These are phyloP conservation scores for Aspergillus ellipticus DNA, from an alignment of 495 filamentous ascomycete species.

Conservation along the genomic window DNA sequence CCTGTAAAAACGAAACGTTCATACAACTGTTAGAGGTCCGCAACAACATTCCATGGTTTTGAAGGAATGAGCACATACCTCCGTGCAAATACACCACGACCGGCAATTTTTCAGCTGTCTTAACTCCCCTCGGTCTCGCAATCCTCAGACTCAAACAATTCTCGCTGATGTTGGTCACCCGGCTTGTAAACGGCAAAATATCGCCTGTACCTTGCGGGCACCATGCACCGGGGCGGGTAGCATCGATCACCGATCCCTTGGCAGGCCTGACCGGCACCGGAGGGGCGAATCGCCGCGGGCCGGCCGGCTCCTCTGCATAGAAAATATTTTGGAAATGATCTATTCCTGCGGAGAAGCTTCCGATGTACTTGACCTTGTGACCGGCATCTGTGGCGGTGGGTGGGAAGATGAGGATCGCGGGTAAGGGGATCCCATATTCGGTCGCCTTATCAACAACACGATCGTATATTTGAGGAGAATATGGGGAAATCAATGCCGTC, in stretches of 20 bases:
- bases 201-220: slow-evolving; percentile 37
- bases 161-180: slow-evolving; percentile 33
- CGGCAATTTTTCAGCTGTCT: slow-evolving; percentile 23
- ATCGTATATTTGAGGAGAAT: neutral
- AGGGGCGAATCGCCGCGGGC: slow-evolving; percentile 41
- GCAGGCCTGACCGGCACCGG: slow-evolving; percentile 29
- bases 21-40: too few species aligned
- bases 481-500: neutral
- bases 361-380: slow-evolving; percentile 12
- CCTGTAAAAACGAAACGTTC: slow-evolving; percentile 13
- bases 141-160: slow-evolving; percentile 40
- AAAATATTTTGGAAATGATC: slow-evolving; percentile 46
- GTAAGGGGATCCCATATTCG: neutral
- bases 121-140: slow-evolving; percentile 23
- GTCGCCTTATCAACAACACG: neutral
- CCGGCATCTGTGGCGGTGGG: neutral
- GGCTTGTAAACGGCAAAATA: slow-evolving; percentile 29
- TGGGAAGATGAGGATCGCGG: neutral
- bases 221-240: slow-evolving; percentile 35
- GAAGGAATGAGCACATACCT: neutral
- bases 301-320: slow-evolving; percentile 41
- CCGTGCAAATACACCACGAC: slow-evolving; percentile 26
- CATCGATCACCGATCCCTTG: slow-evolving; percentile 31
- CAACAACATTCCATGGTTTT: too few species aligned
- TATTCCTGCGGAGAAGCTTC: slow-evolving; percentile 17